Base-by-base conservation (phyloP, 1,284 basidiomycete species). In the Ceratobasidium sp. region DNA sequence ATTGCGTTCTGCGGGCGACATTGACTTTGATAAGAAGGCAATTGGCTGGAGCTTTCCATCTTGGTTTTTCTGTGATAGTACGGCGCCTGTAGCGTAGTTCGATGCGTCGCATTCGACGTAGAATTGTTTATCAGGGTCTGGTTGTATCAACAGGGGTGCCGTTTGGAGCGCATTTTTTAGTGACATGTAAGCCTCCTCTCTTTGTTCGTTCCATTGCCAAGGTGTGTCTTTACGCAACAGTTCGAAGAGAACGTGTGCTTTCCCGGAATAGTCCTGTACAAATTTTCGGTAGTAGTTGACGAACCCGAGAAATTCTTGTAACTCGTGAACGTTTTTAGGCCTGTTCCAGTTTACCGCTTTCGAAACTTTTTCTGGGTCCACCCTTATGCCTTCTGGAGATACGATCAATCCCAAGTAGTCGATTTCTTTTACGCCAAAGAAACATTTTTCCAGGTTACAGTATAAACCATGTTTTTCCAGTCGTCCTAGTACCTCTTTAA, bases 401-500 rank as follows among this genome's bases (percentile, higher is more conserved):
- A 49, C 15, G 35, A 82, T 73, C 71, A 80, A 81, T 2, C 84
- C 84, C 0, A 85, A 79, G 79, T 82, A 85, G 5, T 82, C 81
- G 23, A 80, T 76, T 11, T 71, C 6, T 7, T 45, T 42, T 17
- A 69, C 17, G 69, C 77, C 56, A 78, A 82, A 83, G 20, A 79
- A 65, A 61, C 82, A 82, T 58, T 83, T 83, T 37, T 65, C 61
- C 3, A 77, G 15, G 42, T 82, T 82, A 13, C 79, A 73, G 37
- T 26, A 69, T 26, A 78, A 61, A 31, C 66, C 54, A 71, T 77
- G 20, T 23, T 78, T 35, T 6, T 75, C 33, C 3, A 82, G 78
- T 4, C 77, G 31, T n/a, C 51, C 3, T 13, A 83, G 75, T 20
- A 83, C 81, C 35, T 76, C 20, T 3, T 53, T 37, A 20, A 83